Percentiles rank a stretch among this genome's conserved stretches.
These are phyloP conservation scores for Dictyostelium brefeldianum DNA, from an alignment of 78 protist species.

Conservation along the genomic window DNA sequence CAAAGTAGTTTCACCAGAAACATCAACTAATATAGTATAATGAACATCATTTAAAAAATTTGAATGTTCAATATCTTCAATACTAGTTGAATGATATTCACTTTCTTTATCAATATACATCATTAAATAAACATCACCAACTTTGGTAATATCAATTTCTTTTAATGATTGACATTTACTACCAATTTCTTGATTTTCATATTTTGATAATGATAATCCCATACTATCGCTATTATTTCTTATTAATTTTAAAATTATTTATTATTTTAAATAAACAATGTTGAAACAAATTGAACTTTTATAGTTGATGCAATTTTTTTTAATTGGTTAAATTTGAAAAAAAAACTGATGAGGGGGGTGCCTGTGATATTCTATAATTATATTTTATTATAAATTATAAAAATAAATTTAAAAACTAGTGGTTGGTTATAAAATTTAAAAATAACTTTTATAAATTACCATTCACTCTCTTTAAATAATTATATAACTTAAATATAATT, in stretches of 20 bases:
- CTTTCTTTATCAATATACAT: background rate
- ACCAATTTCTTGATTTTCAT: background rate
- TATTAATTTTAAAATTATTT: background rate
- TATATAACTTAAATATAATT: too few species aligned
- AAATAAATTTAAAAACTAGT: too few species aligned
- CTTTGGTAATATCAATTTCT: background rate
- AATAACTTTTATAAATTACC: too few species aligned
- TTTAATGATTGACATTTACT: background rate
- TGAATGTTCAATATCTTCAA: background rate
- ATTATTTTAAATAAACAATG: background rate
- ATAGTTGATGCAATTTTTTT: too few species aligned
- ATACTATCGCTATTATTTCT: background rate
- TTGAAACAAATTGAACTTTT: too few species aligned
- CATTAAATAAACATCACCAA: background rate
- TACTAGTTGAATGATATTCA: background rate
- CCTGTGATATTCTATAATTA: too few species aligned
- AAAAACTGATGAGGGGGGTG: background rate
- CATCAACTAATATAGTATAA: background rate
- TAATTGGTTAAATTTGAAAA: too few species aligned
- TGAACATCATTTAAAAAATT: slow-evolving; percentile 1
- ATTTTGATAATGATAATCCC: background rate
- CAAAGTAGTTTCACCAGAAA: background rate
- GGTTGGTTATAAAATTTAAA: too few species aligned
- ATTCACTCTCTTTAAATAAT: too few species aligned
- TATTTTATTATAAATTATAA: too few species aligned